These are phyloP conservation scores for Tolypocladium album DNA, from an alignment of 2,329 filamentous ascomycete genomes.

Conservation along the genomic window DNA sequence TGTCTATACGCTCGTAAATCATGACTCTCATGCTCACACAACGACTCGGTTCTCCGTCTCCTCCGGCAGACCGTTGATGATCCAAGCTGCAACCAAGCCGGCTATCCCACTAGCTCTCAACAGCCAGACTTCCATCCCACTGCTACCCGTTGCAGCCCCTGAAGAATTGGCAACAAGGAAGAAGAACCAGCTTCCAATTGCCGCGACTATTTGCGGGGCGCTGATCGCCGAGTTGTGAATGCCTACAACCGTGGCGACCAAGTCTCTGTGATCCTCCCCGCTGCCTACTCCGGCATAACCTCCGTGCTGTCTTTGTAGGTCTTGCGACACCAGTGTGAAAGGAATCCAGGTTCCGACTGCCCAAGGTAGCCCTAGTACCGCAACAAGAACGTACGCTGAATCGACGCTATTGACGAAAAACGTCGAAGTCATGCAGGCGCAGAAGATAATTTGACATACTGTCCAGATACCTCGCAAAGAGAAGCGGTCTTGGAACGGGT, in stretches of 20 bases:
- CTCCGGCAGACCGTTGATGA: neutral
- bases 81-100: neutral
- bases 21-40: neutral
- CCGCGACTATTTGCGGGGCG: neutral
- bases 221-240: neutral
- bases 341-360: neutral
- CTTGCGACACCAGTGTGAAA: neutral
- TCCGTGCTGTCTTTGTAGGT: neutral
- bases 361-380: neutral
- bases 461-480: neutral
- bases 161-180: neutral
- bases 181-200: neutral
- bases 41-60: neutral
- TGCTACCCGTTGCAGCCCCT: neutral
- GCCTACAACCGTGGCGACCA: neutral
- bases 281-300: neutral
- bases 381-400: neutral
- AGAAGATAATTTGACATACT: neutral
- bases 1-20: neutral
- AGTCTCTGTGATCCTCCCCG: neutral
- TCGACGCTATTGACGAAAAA: neutral
- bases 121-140: neutral
- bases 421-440: neutral
- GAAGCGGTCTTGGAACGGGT: neutral
- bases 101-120: neutral